A percentile compares a stretch with the other conserved stretches of the same genome.
These are phyloP conservation scores for Trichoderma hamatum DNA, from an alignment of 2,329 filamentous ascomycete species.

Conservation along the genomic window DNA sequence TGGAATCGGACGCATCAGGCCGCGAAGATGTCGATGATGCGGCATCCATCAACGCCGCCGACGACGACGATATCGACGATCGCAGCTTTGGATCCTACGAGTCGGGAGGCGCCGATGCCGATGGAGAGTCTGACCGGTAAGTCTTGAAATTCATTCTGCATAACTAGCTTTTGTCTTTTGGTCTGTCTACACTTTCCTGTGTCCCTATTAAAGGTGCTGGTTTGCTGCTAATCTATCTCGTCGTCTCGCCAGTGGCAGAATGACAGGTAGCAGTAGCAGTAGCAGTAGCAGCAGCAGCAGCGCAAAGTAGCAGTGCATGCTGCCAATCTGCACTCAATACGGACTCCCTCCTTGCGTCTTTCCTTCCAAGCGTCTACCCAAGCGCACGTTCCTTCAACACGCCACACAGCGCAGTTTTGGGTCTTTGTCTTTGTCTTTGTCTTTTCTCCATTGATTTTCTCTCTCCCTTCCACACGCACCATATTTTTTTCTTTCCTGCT, in stretches of 20 bases:
- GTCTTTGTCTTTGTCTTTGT: not conserved
- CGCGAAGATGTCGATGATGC: constrained; percentile 39
- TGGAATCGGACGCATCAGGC: constrained; percentile 40
- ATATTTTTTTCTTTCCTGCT: not conserved
- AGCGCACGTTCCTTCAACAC: constrained; percentile 13
- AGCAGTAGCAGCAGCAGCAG: not conserved
- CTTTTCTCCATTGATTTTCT: not conserved
- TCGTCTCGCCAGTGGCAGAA: not conserved
- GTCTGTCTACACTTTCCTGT: not conserved
- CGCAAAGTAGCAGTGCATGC: not conserved
- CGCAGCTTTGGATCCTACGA: constrained; percentile 42
- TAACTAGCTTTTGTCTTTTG: not conserved
- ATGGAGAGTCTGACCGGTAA: constrained; percentile 35
- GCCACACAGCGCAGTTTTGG: constrained; percentile 4
- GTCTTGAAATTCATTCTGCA: not conserved
- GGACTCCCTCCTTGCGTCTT: not conserved
- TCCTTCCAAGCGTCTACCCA: not conserved
- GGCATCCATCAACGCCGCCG: constrained; percentile 36
- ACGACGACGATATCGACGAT: constrained; percentile 40
- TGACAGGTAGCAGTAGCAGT: too few relatives aligned
- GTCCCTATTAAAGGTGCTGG: not conserved
- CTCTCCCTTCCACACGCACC: not conserved
- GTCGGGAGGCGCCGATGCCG: constrained; percentile 41
- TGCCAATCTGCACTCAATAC: not conserved
- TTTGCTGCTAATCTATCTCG: not conserved